These are phyloP conservation scores for Rhynchospora tenuis DNA, from an alignment of 176 grass and related monocot species.

Conservation along the genomic window DNA sequence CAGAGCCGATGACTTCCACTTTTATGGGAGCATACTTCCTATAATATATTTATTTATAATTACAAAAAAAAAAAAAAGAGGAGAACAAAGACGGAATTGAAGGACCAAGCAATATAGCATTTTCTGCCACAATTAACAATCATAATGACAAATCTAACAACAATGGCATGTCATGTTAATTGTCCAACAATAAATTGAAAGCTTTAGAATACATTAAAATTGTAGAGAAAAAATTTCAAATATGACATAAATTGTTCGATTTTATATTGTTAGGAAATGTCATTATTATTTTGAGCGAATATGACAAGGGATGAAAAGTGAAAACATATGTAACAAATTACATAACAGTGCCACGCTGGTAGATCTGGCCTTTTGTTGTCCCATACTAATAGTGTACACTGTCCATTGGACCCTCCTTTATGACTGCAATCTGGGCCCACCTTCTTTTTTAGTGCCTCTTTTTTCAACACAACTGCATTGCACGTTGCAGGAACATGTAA, in stretches of 20 bases:
- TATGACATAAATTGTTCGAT: not conserved
- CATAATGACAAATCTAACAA: not conserved
- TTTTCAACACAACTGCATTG: not conserved
- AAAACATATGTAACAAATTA: not conserved
- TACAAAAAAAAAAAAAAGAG: no score
- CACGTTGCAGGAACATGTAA: not conserved
- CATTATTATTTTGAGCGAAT: not conserved
- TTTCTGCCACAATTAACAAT: not conserved
- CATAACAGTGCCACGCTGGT: not conserved
- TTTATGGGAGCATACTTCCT: no score
- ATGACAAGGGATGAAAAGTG: not conserved
- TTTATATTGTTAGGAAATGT: not conserved
- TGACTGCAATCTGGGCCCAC: not conserved
- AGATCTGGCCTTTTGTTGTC: not conserved
- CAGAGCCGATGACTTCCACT: no score
- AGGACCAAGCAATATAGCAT: not conserved
- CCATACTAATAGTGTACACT: not conserved
- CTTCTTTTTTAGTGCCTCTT: not conserved
- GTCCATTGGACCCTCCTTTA: not conserved
- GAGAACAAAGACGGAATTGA: no score
- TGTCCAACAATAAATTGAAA: not conserved
- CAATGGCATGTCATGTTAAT: not conserved
- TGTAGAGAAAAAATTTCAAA: no score
- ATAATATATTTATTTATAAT: no score
- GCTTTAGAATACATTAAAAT: not conserved